Conservation (phyloP, 2,329 filamentous ascomycete species). For the Aspergillus felis region DNA sequence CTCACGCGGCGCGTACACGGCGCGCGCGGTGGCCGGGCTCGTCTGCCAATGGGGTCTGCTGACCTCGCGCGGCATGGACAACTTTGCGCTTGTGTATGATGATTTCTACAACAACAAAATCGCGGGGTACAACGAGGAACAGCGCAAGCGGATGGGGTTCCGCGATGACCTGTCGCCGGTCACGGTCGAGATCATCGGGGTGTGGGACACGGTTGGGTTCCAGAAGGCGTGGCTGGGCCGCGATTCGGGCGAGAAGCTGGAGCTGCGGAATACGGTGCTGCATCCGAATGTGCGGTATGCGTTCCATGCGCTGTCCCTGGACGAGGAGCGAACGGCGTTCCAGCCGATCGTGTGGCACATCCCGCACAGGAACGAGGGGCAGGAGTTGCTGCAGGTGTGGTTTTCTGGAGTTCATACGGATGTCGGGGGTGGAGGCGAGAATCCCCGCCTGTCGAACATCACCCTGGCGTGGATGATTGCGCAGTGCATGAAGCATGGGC, state of each 20-base stretch:
- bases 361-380: constrained; percentile 37
- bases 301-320: constrained; percentile 44
- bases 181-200: constrained; percentile 41
- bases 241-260: constrained; percentile 17
- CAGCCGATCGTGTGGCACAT: constrained; percentile 43
- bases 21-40: constrained; percentile 44
- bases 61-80: constrained; percentile 27
- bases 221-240: constrained; percentile 15
- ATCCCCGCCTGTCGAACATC: constrained; percentile 45
- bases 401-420: constrained; percentile 47
- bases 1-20: constrained; percentile 46
- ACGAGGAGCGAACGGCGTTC: constrained; percentile 41
- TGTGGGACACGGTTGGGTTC: constrained; percentile 44
- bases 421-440: constrained; percentile 44
- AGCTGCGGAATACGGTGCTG: constrained; percentile 40
- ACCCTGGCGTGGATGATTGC: constrained; percentile 57
- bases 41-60: constrained; percentile 46
- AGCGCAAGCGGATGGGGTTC: constrained; percentile 12
- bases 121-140: constrained; percentile 1
- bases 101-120: constrained; percentile 17
- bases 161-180: constrained; percentile 13
- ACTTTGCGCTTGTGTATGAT: constrained; percentile 20
- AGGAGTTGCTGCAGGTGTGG: constrained; percentile 45
- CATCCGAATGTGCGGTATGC: constrained; percentile 39
- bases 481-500: constrained; percentile 31